A percentile compares a stretch with the other conserved stretches of the same genome.
phyloP scores from a whole-genome alignment of 2,329 filamentous ascomycete genomes.

The Colletotrichum kahawae region DNA sequence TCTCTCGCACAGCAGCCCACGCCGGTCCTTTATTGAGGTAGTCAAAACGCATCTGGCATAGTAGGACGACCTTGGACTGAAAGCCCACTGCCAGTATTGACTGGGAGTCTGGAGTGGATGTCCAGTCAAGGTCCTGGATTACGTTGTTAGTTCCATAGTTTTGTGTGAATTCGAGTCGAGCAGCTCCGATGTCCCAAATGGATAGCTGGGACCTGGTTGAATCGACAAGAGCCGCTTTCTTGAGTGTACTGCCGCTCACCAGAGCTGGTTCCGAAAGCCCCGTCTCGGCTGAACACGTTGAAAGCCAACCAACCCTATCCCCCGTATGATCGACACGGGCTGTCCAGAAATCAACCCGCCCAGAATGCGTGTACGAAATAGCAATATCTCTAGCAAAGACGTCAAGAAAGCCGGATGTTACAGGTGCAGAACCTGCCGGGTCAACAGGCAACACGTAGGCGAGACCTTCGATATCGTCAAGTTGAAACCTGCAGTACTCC shows the following conservation, averaged over 20 bases:
- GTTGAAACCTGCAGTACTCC: conserved; percentile 74
- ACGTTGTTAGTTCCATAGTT: conserved; percentile 74
- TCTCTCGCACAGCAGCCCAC: conserved; percentile 85
- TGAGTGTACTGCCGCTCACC: conserved; percentile 83
- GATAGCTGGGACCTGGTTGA: conserved; percentile 75
- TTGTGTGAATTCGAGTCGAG: conserved; percentile 81
- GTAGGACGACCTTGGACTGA: conserved; percentile 79
- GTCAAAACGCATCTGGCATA: conserved; percentile 89
- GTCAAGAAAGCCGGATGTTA: conserved; percentile 80
- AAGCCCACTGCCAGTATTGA: conserved; percentile 93
- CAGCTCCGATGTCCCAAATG: conserved; percentile 88
- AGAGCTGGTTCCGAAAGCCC: conserved; percentile 74
- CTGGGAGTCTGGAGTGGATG: conserved; percentile 86
- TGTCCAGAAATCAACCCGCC: conserved; percentile 84
- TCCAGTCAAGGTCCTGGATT: conserved; percentile 92
- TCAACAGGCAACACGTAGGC: conserved; percentile 81
- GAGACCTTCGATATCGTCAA: conserved; percentile 64
- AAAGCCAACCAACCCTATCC: conserved; percentile 77
- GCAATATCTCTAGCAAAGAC: conserved; percentile 86
- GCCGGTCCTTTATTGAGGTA: conserved; percentile 89
- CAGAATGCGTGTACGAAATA: conserved; percentile 79
- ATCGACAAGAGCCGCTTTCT: conserved; percentile 86
- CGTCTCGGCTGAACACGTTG: conserved; percentile 82
- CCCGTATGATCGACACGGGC: conserved; percentile 69
- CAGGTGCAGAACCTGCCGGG: conserved; percentile 76